These are phyloP conservation scores for Candida fluviatilis DNA, from an alignment of 805 yeast genomes.

Conservation along the genomic window DNA sequence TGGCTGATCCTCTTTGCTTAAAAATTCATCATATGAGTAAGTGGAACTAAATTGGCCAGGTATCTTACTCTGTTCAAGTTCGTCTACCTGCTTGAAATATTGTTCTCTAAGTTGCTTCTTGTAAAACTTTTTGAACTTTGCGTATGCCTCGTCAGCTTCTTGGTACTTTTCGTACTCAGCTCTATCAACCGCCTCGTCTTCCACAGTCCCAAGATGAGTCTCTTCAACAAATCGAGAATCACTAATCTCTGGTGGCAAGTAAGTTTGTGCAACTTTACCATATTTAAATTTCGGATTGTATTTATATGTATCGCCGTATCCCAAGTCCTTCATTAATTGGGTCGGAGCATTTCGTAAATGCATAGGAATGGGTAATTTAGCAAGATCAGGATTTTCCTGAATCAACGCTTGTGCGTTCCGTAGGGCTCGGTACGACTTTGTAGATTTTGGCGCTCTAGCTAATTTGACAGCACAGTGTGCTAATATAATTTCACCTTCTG, in stretches of 20 bases:
- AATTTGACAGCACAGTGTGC: constrained; percentile 93
- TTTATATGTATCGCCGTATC: constrained; percentile 79
- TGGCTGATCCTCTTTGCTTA: constrained; percentile 35
- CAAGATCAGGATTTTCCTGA: constrained; percentile 52
- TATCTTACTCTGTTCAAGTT: constrained; percentile 2
- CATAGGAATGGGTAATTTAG: constrained; percentile 64
- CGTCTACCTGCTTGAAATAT: constrained; percentile 5
- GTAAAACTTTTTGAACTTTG: constrained; percentile 11
- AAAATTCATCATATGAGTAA: constrained; percentile 27
- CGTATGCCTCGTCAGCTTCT: constrained; percentile 15
- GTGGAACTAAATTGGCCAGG: constrained; percentile 2
- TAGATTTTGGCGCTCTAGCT: constrained; percentile 81
- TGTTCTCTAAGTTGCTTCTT: constrained; percentile 6
- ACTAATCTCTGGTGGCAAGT: constrained; percentile 61
- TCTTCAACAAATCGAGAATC: constrained; percentile 47
- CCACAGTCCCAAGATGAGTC: constrained; percentile 47
- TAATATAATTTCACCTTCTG: constrained; percentile 84
- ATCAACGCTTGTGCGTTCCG: constrained; percentile 58
- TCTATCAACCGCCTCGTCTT: constrained; percentile 16
- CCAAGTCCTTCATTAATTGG: constrained; percentile 79
- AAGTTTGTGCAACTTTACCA: constrained; percentile 72
- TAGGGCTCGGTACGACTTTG: constrained; percentile 81
- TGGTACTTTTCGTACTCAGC: constrained; percentile 10
- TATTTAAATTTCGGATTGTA: constrained; percentile 78
- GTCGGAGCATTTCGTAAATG: constrained; percentile 97